These are phyloP conservation scores for Dunaliella primolecta DNA, from an alignment of 139 green algal genomes.

Conservation along the genomic window DNA sequence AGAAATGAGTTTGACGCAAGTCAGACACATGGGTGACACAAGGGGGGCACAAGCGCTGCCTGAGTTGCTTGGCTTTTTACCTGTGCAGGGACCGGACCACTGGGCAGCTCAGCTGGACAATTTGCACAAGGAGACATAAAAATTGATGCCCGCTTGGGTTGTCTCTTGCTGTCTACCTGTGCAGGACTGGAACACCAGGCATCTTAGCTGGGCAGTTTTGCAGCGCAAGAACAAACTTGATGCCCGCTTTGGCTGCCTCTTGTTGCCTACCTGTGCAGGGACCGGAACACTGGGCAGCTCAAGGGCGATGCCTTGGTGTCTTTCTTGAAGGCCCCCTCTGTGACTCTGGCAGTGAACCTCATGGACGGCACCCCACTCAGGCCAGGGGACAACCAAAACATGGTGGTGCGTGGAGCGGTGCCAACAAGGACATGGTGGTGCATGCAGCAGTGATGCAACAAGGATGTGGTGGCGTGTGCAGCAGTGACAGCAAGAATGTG, in stretches of 20 bases:
- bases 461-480: neutral
- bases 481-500: neutral
- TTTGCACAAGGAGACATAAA: too few species aligned
- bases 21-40: too few species aligned
- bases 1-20: too few species aligned
- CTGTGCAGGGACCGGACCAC: slow-evolving; percentile 6
- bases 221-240: too few species aligned
- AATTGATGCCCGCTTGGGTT: too few species aligned
- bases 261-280: too few species aligned
- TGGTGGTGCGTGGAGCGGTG: slow-evolving; percentile 18
- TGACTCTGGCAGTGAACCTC: slow-evolving; percentile 45
- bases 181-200: too few species aligned
- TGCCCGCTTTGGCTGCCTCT: too few species aligned
- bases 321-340: slow-evolving; percentile 67
- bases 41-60: too few species aligned
- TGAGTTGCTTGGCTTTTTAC: too few species aligned
- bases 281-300: slow-evolving; percentile 4
- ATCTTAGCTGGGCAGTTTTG: too few species aligned
- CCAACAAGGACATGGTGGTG: neutral
- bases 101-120: slow-evolving; percentile 47
- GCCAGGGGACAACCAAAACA: slow-evolving; percentile 20
- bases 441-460: neutral
- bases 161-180: too few species aligned
- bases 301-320: slow-evolving; percentile 90
- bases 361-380: slow-evolving; percentile 69